Conservation (phyloP, 1,284 basidiomycete genomes). For the Rhodotorula sp. region DNA sequence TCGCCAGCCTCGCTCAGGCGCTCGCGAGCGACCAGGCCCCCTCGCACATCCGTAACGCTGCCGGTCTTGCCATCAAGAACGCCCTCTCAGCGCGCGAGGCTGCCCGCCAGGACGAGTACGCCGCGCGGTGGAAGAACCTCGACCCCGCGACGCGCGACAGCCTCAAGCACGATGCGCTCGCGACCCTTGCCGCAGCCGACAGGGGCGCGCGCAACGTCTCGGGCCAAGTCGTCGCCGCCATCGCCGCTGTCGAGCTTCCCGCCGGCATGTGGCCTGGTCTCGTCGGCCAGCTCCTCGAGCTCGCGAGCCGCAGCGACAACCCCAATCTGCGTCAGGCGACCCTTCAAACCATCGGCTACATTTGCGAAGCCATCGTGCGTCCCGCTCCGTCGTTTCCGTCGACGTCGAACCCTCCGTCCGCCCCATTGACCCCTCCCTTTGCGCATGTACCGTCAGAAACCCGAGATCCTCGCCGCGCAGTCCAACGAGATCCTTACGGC, state of each 20-base stretch:
- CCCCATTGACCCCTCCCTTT: not conserved
- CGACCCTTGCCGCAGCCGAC: conserved; percentile 74
- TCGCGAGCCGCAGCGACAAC: conserved; percentile 76
- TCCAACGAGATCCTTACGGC: conserved; percentile 98
- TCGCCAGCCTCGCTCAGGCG: conserved; percentile 80
- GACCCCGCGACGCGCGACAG: conserved; percentile 69
- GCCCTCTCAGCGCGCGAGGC: conserved; percentile 81
- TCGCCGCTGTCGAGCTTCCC: conserved; percentile 90
- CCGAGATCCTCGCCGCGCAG: conserved; percentile 80
- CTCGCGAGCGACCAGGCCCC: conserved; percentile 71
- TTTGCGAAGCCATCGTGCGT: conserved; percentile 93
- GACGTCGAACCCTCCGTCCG: conserved; percentile 15
- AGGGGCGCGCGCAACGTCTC: conserved; percentile 80
- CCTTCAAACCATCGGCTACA: conserved; percentile 92
- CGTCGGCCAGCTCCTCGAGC: conserved; percentile 82
- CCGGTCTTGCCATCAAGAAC: conserved; percentile 96
- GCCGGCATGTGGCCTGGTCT: conserved; percentile 85
- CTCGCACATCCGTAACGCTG: conserved; percentile 85
- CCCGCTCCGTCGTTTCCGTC: not conserved
- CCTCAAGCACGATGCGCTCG: conserved; percentile 83
- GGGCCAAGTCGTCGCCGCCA: conserved; percentile 89
- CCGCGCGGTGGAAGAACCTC: conserved; percentile 78
- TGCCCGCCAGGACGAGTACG: conserved; percentile 72
- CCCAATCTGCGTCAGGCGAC: conserved; percentile 81
- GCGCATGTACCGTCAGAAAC: conserved; percentile 65